A percentile compares a stretch with the other conserved stretches of the same genome.
Conservation (phyloP, 805 yeast species). For the Yarrowia deformans region DNA sequence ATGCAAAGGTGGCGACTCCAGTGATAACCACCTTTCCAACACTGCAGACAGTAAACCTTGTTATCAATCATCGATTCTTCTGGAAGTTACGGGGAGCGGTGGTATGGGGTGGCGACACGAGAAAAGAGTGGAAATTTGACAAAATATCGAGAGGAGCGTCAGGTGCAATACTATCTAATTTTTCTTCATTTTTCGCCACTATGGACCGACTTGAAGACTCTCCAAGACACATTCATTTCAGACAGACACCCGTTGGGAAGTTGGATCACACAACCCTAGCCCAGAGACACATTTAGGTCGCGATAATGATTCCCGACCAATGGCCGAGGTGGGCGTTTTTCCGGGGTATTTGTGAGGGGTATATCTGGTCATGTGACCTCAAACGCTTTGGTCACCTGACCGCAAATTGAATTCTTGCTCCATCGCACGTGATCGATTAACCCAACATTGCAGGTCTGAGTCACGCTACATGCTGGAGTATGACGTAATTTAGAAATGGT, state of each 20-base stretch:
- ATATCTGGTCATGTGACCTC: not conserved
- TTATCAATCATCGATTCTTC: constrained; percentile 23
- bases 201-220: not conserved
- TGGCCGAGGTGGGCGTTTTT: constrained; percentile 12
- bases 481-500: constrained; percentile 1
- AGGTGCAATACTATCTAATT: not conserved
- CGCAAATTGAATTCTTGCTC: too few species aligned
- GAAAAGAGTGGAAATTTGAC: not conserved
- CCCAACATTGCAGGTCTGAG: not conserved
- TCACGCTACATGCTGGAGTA: not conserved
- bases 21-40: constrained; percentile 24
- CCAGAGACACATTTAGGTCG: not conserved
- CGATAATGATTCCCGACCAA: constrained; percentile 30
- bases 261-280: constrained; percentile 16
- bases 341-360: not conserved
- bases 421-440: not conserved
- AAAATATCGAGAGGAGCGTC: too few species aligned
- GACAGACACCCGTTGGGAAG: constrained; percentile 9
- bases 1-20: constrained; percentile 34
- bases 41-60: constrained; percentile 25
- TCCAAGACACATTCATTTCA: not conserved
- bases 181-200: not conserved
- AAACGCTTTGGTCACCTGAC: too few species aligned
- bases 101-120: not conserved
- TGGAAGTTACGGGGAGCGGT: not conserved